Evolutionary conservation across 257 asterid species (phyloP).

Genomic region (Penstemon eatonii): DNA sequence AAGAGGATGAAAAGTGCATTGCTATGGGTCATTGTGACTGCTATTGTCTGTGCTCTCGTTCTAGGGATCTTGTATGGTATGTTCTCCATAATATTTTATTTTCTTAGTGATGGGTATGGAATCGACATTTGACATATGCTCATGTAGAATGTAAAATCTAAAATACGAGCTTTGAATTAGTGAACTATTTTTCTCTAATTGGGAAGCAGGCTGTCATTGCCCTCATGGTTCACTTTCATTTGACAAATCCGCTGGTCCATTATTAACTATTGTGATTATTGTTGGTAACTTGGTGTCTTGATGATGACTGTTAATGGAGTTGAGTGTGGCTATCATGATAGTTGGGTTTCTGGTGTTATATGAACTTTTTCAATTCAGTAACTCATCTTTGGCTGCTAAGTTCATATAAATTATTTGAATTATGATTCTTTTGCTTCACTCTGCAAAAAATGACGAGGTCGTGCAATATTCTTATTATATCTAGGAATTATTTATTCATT

Average conservation of each 20-base stretch:
- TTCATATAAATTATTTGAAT: neutral
- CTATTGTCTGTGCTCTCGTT: slow-evolving; percentile 76
- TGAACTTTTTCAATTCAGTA: neutral
- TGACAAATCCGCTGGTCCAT: neutral
- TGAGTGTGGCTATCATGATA: slow-evolving; percentile 6
- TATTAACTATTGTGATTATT: neutral
- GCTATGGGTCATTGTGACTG: slow-evolving; percentile 81
- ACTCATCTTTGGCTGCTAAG: slow-evolving; percentile 8
- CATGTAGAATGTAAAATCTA: neutral
- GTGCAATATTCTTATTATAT: slow-evolving; percentile 6
- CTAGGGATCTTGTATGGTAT: slow-evolving; percentile 89
- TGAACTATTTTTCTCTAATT: neutral
- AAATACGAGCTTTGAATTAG: slow-evolving; percentile 16
- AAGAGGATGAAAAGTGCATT: slow-evolving; percentile 88
- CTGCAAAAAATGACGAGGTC: neutral
- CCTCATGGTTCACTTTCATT: neutral
- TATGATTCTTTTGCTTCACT: neutral
- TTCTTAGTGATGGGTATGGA: neutral
- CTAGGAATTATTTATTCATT: neutral
- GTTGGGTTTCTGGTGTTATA: slow-evolving; percentile 8
- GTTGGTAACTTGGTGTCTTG: neutral
- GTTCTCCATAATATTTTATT: slow-evolving; percentile 12
- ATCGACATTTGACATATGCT: slow-evolving; percentile 15
- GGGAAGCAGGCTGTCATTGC: slow-evolving; percentile 12
- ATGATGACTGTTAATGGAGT: neutral